Evolutionary conservation across 1,284 basidiomycete species (phyloP), one percentile per base, ranked within the genome.

Genomic region (Ustilago cynodontis): DNA sequence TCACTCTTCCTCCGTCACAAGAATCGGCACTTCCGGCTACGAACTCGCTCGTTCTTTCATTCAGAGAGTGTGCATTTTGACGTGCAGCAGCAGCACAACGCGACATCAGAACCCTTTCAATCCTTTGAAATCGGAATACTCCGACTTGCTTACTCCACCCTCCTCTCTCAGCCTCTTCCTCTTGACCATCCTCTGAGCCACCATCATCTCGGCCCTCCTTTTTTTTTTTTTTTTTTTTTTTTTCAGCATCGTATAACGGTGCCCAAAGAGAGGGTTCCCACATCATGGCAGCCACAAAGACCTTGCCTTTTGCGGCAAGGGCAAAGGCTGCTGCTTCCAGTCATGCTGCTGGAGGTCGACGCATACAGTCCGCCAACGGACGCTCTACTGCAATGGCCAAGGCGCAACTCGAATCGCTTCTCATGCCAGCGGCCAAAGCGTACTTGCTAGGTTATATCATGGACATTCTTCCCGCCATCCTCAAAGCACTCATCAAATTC

Each of bases 381-480:
- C 53, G 53, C 37, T 35, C 55, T 14, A 16, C 54, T 4, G 29
- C 33, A 13, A 4, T 57, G 43, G 64, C 59, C 3, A 41, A 56
- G n/a, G 41, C 54, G 16, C 67, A 64, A 22, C 60, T 76, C 66
- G 73, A 76, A 54, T 56, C 69, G 43, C 69, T 79, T 33, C 65
- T 81, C 43, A 63, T 77, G 58, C 82, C 82, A 13, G 80, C 80
- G 4, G 53, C 62, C 41, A 78, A 80, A 53, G 79, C 82, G 2
- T 83, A 77, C 57, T 35, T 79, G 24, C 56, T 83, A 28, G 82
- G 82, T 54, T 82, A 82, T 60, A 51, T 78, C 20, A 69, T 81
- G 64, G 82, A 83, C 59, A 69, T 75, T 55, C 64, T 83, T 6
- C 82, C 82, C 11, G 70, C 80, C 55, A 71, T 83, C 47, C 72